These are phyloP conservation scores for Sarocladium kiliense DNA, from an alignment of 2,329 filamentous ascomycete genomes.

Conservation along the genomic window DNA sequence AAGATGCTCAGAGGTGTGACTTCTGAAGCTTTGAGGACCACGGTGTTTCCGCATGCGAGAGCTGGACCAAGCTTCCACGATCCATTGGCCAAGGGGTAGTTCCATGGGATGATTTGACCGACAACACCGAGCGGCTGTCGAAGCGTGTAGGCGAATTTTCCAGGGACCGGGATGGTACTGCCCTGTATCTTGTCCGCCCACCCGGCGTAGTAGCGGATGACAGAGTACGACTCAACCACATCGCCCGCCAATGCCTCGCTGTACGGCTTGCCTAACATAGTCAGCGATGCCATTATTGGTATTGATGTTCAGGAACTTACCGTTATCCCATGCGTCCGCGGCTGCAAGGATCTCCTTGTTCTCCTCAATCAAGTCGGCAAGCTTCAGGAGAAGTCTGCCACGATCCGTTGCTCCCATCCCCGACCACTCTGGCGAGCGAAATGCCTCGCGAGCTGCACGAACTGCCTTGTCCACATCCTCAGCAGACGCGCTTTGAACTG, in stretches of 20 bases:
- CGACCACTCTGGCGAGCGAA: neutral
- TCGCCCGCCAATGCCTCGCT: conserved; percentile 59
- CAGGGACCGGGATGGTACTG: conserved; percentile 59
- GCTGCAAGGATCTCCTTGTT: neutral
- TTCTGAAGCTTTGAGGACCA: conserved; percentile 57
- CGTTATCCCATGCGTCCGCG: neutral
- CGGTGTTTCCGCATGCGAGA: conserved; percentile 52
- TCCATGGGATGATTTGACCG: conserved; percentile 59
- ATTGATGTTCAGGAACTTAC: too few relatives aligned
- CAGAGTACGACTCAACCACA: conserved; percentile 26
- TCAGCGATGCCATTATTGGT: too few relatives aligned
- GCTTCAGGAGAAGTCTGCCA: conserved; percentile 54
- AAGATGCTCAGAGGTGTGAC: conserved; percentile 55
- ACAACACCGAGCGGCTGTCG: conserved; percentile 66
- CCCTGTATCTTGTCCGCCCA: conserved; percentile 68
- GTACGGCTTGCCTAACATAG: conserved; percentile 41
- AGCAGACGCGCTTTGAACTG: neutral
- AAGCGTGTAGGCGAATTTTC: conserved; percentile 64
- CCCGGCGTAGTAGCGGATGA: conserved; percentile 63
- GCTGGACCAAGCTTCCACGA: conserved; percentile 69
- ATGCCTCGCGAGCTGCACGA: neutral
- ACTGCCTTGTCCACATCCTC: neutral
- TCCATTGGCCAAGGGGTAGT: conserved; percentile 45
- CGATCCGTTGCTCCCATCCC: conserved; percentile 35
- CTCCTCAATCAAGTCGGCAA: neutral